Conservation (phyloP, 2,329 filamentous ascomycete genomes). For the Lasiodiplodia theobromae region DNA sequence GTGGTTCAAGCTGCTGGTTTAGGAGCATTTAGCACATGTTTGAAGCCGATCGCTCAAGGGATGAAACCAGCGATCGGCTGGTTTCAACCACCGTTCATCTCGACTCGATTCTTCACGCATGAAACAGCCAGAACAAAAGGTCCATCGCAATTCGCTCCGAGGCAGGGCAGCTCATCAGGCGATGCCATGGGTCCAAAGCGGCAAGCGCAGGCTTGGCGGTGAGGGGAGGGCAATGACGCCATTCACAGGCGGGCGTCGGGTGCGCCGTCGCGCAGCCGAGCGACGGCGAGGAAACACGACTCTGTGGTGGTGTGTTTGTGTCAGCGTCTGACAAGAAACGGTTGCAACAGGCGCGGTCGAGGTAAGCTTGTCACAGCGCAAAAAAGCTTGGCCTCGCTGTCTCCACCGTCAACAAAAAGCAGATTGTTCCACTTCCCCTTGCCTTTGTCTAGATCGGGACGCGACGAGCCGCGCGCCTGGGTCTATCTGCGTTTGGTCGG, state of each 20-base stretch:
- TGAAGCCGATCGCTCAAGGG: neutral
- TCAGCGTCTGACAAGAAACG: neutral
- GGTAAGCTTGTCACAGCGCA: neutral
- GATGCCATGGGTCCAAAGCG: neutral
- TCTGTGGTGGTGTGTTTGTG: neutral
- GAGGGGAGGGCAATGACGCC: neutral
- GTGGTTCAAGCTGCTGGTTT: neutral
- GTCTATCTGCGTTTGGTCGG: neutral
- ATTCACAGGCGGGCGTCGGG: neutral
- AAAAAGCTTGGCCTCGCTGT: neutral
- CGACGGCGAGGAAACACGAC: too few relatives aligned
- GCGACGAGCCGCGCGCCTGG: neutral
- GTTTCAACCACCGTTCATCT: neutral
- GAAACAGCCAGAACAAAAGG: neutral
- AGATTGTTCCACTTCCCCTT: neutral
- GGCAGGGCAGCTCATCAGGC: neutral
- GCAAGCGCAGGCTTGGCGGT: neutral
- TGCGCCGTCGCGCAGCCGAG: too few relatives aligned
- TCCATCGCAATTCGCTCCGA: neutral
- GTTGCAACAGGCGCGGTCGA: neutral
- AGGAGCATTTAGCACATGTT: neutral
- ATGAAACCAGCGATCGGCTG: neutral
- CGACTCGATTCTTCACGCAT: neutral
- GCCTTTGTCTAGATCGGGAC: neutral
- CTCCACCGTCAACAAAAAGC: neutral